A percentile compares a stretch with the other conserved stretches of the same genome.
These are phyloP conservation scores for Fusarium sp. DNA, from an alignment of 2,329 filamentous ascomycete genomes.

Conservation along the genomic window DNA sequence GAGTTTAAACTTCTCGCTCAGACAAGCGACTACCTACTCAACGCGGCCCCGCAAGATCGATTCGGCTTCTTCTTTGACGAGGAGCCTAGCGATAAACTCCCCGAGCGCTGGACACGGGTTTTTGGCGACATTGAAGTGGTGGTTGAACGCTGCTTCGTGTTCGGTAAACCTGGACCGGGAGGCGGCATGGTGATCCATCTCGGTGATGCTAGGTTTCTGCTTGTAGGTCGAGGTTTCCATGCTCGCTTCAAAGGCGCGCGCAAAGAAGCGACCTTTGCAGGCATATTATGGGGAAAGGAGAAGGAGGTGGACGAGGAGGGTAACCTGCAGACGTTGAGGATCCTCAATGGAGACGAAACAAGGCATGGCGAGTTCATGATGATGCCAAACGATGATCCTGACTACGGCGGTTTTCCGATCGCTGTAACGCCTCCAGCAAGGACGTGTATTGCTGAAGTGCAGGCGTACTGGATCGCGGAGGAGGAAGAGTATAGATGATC, in stretches of 20 bases:
- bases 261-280: conserved; percentile 51
- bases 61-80: conserved; percentile 55
- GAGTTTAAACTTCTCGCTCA: conserved; percentile 50
- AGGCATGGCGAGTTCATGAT: conserved; percentile 58
- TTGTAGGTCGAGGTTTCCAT: conserved; percentile 54
- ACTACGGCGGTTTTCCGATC: conserved; percentile 67
- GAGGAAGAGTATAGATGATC: conserved; percentile 42
- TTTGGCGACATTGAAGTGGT: conserved; percentile 49
- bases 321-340: conserved; percentile 46
- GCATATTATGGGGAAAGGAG: conserved; percentile 52
- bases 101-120: not conserved
- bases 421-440: conserved; percentile 63
- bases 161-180: conserved; percentile 53
- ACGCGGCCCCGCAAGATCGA: conserved; percentile 46
- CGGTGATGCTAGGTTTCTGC: conserved; percentile 50
- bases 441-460: conserved; percentile 59
- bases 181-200: conserved; percentile 54
- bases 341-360: conserved; percentile 56
- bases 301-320: conserved; percentile 38
- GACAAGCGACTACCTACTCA: conserved; percentile 44
- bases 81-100: conserved; percentile 34
- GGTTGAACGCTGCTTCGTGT: conserved; percentile 54
- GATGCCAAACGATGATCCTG: conserved; percentile 67
- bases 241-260: conserved; percentile 48
- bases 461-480: conserved; percentile 52